phyloP scores from a whole-genome alignment of 768 basidiomycete genomes.

The Cyathus striatus region DNA sequence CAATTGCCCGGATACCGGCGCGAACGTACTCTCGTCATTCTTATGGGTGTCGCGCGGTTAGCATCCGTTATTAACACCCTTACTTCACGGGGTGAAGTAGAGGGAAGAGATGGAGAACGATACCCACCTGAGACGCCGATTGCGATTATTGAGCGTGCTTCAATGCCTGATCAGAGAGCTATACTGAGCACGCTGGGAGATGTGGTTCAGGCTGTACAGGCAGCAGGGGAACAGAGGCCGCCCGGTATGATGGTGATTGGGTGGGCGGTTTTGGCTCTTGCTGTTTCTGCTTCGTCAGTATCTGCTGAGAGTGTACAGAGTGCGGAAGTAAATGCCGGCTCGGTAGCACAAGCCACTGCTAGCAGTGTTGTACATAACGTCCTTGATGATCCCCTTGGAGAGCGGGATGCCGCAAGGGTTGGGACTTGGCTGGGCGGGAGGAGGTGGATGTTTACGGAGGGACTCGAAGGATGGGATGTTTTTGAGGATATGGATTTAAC shows the following conservation, averaged over 20 bases:
- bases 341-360: no score
- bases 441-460: constrained; percentile 63
- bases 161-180: constrained; percentile 87
- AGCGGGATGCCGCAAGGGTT: constrained; percentile 43
- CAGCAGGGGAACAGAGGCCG: constrained; percentile 80
- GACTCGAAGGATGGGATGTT: constrained; percentile 44
- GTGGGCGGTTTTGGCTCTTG: constrained; percentile 83
- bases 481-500: constrained; percentile 26
- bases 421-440: constrained; percentile 55
- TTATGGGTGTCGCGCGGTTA: constrained; percentile 95
- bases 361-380: no score
- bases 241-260: constrained; percentile 97
- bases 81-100: constrained; percentile 10
- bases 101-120: constrained; percentile 31
- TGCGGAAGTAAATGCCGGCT: constrained; percentile 56
- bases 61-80: constrained; percentile 65
- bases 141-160: constrained; percentile 92
- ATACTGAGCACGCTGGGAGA: constrained; percentile 72
- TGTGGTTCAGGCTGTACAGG: constrained; percentile 67
- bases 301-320: constrained; percentile 69
- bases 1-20: constrained; percentile 86
- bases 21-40: constrained; percentile 70
- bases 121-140: constrained; percentile 82
- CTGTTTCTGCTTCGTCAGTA: no score
- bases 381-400: constrained; percentile 50